Evolutionary conservation across 495 filamentous ascomycete genomes (phyloP).

Genomic region (Penicillium salamii): DNA sequence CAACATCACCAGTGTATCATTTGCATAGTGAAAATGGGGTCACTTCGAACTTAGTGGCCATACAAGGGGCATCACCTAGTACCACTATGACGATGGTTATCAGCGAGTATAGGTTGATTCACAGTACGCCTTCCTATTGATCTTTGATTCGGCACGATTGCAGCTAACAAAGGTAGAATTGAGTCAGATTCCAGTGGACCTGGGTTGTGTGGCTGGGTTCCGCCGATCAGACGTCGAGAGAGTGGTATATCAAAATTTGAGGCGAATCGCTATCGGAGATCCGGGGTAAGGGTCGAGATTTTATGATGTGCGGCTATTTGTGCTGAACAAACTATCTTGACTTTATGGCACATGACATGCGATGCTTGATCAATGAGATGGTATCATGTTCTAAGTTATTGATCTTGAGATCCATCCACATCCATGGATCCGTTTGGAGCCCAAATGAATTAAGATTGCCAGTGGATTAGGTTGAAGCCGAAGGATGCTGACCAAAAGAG

Average conservation of each 20-base stretch:
- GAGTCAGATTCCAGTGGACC: conserved; percentile 10
- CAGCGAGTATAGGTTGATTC: not conserved
- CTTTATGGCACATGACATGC: too few species aligned
- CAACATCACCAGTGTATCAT: not conserved
- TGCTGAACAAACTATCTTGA: too few species aligned
- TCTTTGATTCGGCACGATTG: too few species aligned
- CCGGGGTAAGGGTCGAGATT: not conserved
- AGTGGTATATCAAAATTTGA: conserved; percentile 11
- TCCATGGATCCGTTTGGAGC: too few species aligned
- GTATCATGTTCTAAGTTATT: too few species aligned
- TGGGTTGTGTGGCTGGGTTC: conserved; percentile 23
- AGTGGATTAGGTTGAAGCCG: not conserved
- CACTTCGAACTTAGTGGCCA: not conserved
- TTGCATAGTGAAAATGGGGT: not conserved
- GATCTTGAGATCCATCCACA: too few species aligned
- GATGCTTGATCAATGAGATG: too few species aligned
- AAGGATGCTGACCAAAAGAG: not conserved
- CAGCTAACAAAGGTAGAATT: conserved; percentile 7
- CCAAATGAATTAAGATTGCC: not conserved
- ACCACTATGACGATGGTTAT: not conserved
- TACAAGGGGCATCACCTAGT: not conserved
- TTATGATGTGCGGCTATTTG: too few species aligned
- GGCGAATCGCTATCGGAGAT: not conserved
- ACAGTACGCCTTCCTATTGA: not conserved
- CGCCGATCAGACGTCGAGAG: conserved; percentile 19